Conservation (phyloP, 495 filamentous ascomycete species). For the Hypomontagnella monticulosa region DNA sequence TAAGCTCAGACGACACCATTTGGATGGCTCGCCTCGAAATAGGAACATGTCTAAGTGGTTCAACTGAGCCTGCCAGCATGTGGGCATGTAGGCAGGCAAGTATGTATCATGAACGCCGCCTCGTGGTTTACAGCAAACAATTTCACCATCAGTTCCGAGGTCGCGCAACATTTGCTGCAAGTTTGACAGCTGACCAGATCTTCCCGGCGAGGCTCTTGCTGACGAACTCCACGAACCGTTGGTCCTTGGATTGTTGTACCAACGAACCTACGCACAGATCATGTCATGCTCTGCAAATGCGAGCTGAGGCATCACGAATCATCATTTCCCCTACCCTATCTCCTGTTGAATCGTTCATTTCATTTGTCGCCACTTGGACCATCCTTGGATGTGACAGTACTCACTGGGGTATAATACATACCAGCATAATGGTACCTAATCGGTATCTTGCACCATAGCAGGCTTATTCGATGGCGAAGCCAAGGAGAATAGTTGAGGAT, state of each 20-base stretch:
- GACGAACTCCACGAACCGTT: background rate
- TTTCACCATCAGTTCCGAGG: slow-evolving; percentile 40
- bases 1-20: slow-evolving; percentile 5
- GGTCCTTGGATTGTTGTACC: slow-evolving; percentile 3
- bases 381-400: slow-evolving; percentile 18
- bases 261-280: slow-evolving; percentile 5
- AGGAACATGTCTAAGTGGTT: background rate
- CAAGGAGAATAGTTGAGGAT: no score
- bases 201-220: slow-evolving; percentile 21
- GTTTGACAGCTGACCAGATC: slow-evolving; percentile 43
- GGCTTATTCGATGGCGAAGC: no score
- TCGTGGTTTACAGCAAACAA: slow-evolving; percentile 40
- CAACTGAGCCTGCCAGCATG: slow-evolving; percentile 10
- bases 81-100: slow-evolving; percentile 1
- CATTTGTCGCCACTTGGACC: slow-evolving; percentile 22
- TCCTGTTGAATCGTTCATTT: slow-evolving; percentile 28
- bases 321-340: slow-evolving; percentile 7
- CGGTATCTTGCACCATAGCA: background rate
- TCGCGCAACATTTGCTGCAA: slow-evolving; percentile 43
- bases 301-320: slow-evolving; percentile 25
- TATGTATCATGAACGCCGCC: slow-evolving; percentile 1
- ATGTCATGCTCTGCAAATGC: slow-evolving; percentile 2
- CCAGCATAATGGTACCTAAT: slow-evolving; percentile 7
- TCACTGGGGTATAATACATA: slow-evolving; percentile 4
- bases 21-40: slow-evolving; percentile 11